Percentiles rank a stretch among this genome's conserved stretches.
Evolutionary conservation across 495 filamentous ascomycete species (phyloP).

Genomic region (Penicillium tannophilum): DNA sequence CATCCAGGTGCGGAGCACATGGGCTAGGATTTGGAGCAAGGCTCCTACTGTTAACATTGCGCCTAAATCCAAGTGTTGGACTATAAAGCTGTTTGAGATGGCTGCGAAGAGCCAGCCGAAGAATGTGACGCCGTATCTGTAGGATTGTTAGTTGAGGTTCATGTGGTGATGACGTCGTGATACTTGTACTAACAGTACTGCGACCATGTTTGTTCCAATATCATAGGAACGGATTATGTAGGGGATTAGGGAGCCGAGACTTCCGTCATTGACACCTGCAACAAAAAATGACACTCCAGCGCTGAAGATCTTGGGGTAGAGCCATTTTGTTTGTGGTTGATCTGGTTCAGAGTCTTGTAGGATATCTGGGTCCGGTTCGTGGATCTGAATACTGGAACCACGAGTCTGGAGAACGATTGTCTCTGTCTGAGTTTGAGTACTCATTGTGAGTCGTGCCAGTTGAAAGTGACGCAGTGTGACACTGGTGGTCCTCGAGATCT

Average conservation of each 20-base stretch:
- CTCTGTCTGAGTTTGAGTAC: conserved; percentile 21
- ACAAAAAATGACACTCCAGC: conserved; percentile 33
- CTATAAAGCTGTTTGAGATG: conserved; percentile 30
- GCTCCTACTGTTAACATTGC: conserved; percentile 29
- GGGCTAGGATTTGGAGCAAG: conserved; percentile 29
- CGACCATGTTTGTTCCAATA: conserved; percentile 46
- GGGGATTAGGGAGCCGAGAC: conserved; percentile 55
- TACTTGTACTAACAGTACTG: conserved; percentile 20
- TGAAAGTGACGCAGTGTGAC: not conserved
- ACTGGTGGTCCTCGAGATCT: no score
- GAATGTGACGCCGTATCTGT: conserved; percentile 33
- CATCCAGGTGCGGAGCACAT: conserved; percentile 30
- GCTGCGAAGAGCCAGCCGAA: conserved; percentile 37
- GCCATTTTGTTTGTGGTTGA: conserved; percentile 18
- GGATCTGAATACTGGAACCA: not conserved
- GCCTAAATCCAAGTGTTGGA: conserved; percentile 32
- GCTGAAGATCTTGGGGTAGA: conserved; percentile 30
- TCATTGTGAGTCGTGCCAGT: conserved; percentile 3
- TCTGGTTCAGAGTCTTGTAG: conserved; percentile 1
- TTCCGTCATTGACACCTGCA: conserved; percentile 48
- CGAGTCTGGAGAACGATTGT: conserved; percentile 16
- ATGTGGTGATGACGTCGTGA: not conserved
- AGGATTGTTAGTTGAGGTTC: not conserved
- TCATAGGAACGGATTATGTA: conserved; percentile 53
- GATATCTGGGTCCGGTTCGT: not conserved